Percentiles rank a stretch among this genome's conserved stretches.
These are phyloP conservation scores for Cyberlindnera maritima DNA, from an alignment of 805 yeast genomes.

Conservation along the genomic window DNA sequence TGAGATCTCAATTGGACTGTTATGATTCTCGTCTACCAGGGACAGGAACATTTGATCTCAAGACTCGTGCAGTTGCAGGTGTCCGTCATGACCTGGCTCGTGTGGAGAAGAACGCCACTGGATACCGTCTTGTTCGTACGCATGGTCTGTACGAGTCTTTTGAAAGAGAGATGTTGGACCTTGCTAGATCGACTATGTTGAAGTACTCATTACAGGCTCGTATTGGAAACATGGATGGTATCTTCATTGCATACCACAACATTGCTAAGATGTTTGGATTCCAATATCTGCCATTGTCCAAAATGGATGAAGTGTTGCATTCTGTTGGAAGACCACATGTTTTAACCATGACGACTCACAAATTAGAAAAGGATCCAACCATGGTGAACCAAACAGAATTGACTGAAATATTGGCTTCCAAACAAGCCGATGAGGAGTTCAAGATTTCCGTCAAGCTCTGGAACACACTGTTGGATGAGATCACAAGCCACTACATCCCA, in stretches of 20 bases:
- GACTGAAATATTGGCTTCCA: slow-evolving; percentile 24
- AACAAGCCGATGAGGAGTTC: slow-evolving; percentile 68
- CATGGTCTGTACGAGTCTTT: slow-evolving; percentile 75
- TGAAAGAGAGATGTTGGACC: slow-evolving; percentile 75
- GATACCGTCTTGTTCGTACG: slow-evolving; percentile 62
- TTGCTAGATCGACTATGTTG: slow-evolving; percentile 70
- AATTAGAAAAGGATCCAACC: slow-evolving; percentile 8
- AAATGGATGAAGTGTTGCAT: slow-evolving; percentile 66
- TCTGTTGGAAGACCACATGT: slow-evolving; percentile 32
- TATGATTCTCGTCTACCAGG: slow-evolving; percentile 76
- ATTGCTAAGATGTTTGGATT: slow-evolving; percentile 80
- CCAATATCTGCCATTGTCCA: slow-evolving; percentile 75
- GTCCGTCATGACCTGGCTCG: slow-evolving; percentile 70
- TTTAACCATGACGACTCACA: slow-evolving; percentile 1
- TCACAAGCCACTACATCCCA: slow-evolving; percentile 32
- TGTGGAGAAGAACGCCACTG: slow-evolving; percentile 42
- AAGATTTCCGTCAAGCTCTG: slow-evolving; percentile 54
- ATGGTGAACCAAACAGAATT: slow-evolving; percentile 12
- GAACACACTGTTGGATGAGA: slow-evolving; percentile 40
- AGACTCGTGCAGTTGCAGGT: slow-evolving; percentile 88
- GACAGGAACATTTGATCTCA: slow-evolving; percentile 86
- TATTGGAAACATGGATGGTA: slow-evolving; percentile 96
- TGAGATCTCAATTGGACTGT: slow-evolving; percentile 93
- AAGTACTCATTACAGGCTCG: slow-evolving; percentile 91
- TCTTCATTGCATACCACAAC: slow-evolving; percentile 89